Evolutionary conservation across 352 stramenopile species (phyloP).

Genomic region (Globisporangium parvum): DNA sequence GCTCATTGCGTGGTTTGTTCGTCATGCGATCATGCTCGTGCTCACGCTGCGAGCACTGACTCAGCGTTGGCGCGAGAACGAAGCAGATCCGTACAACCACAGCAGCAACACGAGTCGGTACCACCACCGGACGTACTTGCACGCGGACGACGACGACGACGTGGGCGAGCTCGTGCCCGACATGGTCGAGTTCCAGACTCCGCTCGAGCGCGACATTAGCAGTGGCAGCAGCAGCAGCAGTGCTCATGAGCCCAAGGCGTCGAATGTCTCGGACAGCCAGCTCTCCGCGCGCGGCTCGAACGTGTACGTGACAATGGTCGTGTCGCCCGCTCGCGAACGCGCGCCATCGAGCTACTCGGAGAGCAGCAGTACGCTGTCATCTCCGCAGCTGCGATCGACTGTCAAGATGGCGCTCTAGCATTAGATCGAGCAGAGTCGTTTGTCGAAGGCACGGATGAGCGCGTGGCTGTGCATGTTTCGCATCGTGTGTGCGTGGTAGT

Average conservation of each 20-base stretch:
- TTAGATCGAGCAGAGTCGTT: neutral
- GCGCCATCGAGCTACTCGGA: slow-evolving; percentile 1
- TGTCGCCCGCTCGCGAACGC: slow-evolving; percentile 8
- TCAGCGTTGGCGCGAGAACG: neutral
- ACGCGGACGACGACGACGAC: slow-evolving; percentile 1
- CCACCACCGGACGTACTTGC: neutral
- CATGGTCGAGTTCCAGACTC: slow-evolving; percentile 17
- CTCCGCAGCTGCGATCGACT: neutral
- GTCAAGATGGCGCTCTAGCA: slow-evolving; percentile 8
- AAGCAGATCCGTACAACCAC: neutral
- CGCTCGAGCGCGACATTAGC: slow-evolving; percentile 1
- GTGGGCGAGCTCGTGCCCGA: slow-evolving; percentile 7
- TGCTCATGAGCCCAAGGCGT: neutral
- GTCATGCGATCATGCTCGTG: slow-evolving; percentile 46
- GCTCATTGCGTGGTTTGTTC: slow-evolving; percentile 52
- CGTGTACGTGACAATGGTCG: slow-evolving; percentile 15
- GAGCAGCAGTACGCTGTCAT: neutral
- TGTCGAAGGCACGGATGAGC: no score
- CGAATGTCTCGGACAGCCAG: neutral
- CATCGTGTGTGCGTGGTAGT: no score
- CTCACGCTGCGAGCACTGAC: slow-evolving; percentile 5
- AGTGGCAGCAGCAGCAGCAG: neutral
- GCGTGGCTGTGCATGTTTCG: no score
- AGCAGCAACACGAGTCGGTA: neutral
- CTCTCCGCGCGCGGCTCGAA: slow-evolving; percentile 8